A percentile compares a stretch with the other conserved stretches of the same genome.
These are phyloP conservation scores for Sporisorium sorghi DNA, from an alignment of 1,284 basidiomycete genomes.

Conservation along the genomic window DNA sequence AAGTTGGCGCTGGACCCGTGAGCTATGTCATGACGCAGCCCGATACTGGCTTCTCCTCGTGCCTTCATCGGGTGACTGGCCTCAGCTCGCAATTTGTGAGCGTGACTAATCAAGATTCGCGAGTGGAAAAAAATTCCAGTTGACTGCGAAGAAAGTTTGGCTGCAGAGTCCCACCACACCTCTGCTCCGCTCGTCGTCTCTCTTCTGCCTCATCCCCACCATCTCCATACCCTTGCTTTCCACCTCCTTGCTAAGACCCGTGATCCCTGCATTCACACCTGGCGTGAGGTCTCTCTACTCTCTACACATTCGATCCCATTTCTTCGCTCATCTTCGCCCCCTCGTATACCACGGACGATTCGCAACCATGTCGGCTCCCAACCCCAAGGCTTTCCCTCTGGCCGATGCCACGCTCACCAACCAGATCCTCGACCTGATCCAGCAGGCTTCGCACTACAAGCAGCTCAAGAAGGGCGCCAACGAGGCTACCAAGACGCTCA, in stretches of 20 bases:
- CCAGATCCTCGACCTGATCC: constrained; percentile 77
- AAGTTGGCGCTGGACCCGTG: not conserved
- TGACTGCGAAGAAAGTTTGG: not conserved
- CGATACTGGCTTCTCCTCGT: too few relatives aligned
- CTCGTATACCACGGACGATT: constrained; percentile 12
- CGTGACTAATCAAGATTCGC: not conserved
- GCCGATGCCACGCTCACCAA: constrained; percentile 91
- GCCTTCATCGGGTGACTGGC: too few relatives aligned
- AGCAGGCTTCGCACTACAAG: constrained; percentile 80
- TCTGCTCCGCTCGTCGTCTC: not conserved
- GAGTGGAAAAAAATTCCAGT: not conserved
- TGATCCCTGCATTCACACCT: constrained; percentile 51
- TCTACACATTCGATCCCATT: constrained; percentile 2
- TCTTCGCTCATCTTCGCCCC: not conserved
- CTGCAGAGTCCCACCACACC: not conserved
- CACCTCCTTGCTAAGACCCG: constrained; percentile 34
- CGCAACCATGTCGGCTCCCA: constrained; percentile 64
- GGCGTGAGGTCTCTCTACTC: constrained; percentile 50
- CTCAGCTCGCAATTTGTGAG: too few relatives aligned
- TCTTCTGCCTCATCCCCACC: constrained; percentile 2
- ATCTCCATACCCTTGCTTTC: constrained; percentile 14
- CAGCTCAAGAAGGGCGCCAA: constrained; percentile 99
- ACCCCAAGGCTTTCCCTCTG: constrained; percentile 90
- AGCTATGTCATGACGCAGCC: constrained; percentile 46
- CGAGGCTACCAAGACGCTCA: constrained; percentile 94